A percentile compares a stretch with the other conserved stretches of the same genome.
These are phyloP conservation scores for Myochromella boudieri DNA, from an alignment of 768 basidiomycete genomes.

Conservation along the genomic window DNA sequence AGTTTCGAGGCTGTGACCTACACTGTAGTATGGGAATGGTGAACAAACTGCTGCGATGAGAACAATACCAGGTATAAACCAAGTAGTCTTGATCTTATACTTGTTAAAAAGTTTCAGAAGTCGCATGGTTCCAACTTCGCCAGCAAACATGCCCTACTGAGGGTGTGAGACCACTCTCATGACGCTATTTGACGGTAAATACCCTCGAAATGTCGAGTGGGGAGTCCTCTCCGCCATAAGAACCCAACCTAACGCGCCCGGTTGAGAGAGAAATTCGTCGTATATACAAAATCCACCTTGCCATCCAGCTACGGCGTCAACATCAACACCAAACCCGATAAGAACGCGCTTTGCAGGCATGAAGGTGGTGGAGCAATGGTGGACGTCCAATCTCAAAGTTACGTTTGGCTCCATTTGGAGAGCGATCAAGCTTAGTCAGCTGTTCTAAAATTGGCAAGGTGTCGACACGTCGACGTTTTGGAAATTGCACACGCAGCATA, in stretches of 20 bases:
- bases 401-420: no score
- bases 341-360: constrained; percentile 55
- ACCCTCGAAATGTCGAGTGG: constrained; percentile 68
- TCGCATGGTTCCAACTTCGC: constrained; percentile 69
- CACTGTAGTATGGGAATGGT: neutral
- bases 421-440: constrained; percentile 15
- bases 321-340: constrained; percentile 67
- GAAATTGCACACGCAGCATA: constrained; percentile 1
- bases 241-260: constrained; percentile 60
- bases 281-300: constrained; percentile 17
- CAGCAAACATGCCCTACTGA: constrained; percentile 66
- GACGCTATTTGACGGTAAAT: constrained; percentile 4
- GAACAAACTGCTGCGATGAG: neutral
- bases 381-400: no score
- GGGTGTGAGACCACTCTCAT: neutral
- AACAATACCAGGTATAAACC: constrained; percentile 68
- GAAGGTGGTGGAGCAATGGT: no score
- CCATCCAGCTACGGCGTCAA: constrained; percentile 80
- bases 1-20: constrained; percentile 72
- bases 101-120: constrained; percentile 72
- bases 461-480: constrained; percentile 20
- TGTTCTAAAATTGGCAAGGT: constrained; percentile 15
- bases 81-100: constrained; percentile 65
- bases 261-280: neutral
- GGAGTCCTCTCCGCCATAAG: constrained; percentile 75